Evolutionary conservation across 768 basidiomycete species (phyloP), one percentile per base, ranked within the genome.

Genomic region (Russula emetica): DNA sequence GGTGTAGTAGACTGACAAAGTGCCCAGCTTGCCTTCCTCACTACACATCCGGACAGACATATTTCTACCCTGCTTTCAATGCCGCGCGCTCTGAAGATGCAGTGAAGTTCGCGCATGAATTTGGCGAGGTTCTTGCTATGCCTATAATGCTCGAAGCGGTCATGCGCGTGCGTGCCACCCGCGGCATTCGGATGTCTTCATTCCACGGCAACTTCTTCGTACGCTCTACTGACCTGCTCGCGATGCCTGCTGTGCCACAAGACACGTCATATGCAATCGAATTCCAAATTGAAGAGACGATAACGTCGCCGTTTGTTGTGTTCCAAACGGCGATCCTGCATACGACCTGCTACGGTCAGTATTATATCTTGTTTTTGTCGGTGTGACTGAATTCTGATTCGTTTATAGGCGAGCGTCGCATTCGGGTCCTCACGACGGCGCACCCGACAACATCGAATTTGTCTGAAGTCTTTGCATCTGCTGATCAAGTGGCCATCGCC

Each of bases 1-100:
- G 34, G 24, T 44, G 40, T n/a, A 50, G 14, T 16, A 26, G 13
- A 45, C 32, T 34, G 38, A 58, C 6, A 49, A 53, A 70, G 30
- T 34, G 14, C 38, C 56, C 47, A 94, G 93, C 92, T 14, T 94
- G 85, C 72, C 80, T 99, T 20, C 97, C 97, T 26, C 91, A 95
- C 71, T 98, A 99, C 75, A 99, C 97, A 11, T 92, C 94, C 60
- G 97, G 97, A 45, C 94, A 98, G 74, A 97, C 95, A 0, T 98
- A 93, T 78, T 95, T 95, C 73, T 99, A 98, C 74, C 97, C 96
- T 45, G 94, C 94, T 4, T 99, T 99, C 82, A 98, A 95, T 71
- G 97, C 97, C 13, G 84, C 85, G 2, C 84, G 94, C 49, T 83
- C 92, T 3, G 97, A 99, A 74, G 97, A 99, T 72, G 97, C 97